Conservation (phyloP, 352 stramenopile species). For the Globisporangium perplexum region DNA sequence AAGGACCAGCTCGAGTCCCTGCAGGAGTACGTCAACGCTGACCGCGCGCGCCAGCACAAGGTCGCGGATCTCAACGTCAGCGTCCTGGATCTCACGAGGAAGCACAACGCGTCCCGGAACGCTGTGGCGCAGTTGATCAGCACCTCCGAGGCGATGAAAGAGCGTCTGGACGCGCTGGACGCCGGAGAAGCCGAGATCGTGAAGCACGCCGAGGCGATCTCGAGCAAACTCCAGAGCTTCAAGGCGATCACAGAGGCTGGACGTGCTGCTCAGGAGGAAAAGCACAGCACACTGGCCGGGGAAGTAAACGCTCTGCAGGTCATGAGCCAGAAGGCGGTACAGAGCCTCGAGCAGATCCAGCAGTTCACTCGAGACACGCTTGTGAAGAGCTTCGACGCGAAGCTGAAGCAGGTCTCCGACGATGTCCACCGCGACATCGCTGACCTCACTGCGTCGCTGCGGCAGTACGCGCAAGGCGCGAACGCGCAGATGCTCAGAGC, state of each 20-base stretch:
- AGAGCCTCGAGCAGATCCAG: conserved; percentile 34
- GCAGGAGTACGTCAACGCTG: conserved; percentile 36
- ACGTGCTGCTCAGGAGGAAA: conserved; percentile 15
- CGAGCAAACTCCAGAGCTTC: conserved; percentile 12
- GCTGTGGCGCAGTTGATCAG: conserved; percentile 39
- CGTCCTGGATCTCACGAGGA: conserved; percentile 41
- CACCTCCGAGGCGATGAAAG: conserved; percentile 18
- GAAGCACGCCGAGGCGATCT: conserved; percentile 16
- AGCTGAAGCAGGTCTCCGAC: conserved; percentile 21
- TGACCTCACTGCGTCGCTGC: conserved; percentile 14
- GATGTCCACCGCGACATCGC: conserved; percentile 22
- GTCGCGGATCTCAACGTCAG: conserved; percentile 38
- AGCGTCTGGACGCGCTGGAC: conserved; percentile 19
- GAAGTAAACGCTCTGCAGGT: conserved; percentile 24
- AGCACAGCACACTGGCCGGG: conserved; percentile 7
- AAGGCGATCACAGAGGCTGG: conserved; percentile 19
- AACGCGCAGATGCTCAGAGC: conserved; percentile 25
- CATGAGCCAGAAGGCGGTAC: conserved; percentile 21
- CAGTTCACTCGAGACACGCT: conserved; percentile 36
- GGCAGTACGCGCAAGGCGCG: conserved; percentile 20
- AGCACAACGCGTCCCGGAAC: conserved; percentile 37
- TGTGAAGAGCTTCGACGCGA: conserved; percentile 26
- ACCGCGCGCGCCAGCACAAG: conserved; percentile 41
- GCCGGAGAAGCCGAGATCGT: conserved; percentile 15
- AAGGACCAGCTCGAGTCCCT: conserved; percentile 40